Base-by-base conservation (phyloP, 2,329 filamentous ascomycete species). In the Blumeria hordei region DNA sequence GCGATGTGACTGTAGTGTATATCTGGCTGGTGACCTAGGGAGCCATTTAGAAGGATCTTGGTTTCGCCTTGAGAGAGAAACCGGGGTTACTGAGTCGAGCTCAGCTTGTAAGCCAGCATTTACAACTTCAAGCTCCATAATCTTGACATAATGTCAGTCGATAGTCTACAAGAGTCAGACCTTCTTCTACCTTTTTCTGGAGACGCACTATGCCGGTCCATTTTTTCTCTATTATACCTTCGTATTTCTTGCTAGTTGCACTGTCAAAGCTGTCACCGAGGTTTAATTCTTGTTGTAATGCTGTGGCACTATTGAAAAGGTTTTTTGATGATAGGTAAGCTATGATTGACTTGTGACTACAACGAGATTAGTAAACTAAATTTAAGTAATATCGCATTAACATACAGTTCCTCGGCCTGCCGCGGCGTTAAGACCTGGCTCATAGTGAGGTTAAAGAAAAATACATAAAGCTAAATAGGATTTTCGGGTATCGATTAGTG, bases 161-260 rank as follows among this genome's bases (percentile, higher is more conserved):
- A 50, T 21, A 50, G 41, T 49, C 51, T 53, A 43, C 43, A 36
- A 35, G 33, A 54, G 16, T 37, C 53, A 39, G 21, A 35, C 12
- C 37, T 53, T 51, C 54, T 59, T 51, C 68, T 69, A 84, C 86
- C 84, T 94, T 96, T 70, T 94, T 95, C 70, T 96, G 90, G 67
- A 96, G 69, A 58, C 90, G 77, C 63, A 95, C 88, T 33, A 96
- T 84, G 63, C 87, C 92, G 18, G 90, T 96, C 90, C 90, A 96
- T 73, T 96, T 96, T 77, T 94, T 95, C 74, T 96, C 90, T 61
- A 96, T 70, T 33, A 96, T 70, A 1, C 85, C 85, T 69, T 94
- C 88, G 70, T 95, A 96, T 70, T 94, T 94, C 72, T 94, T 94
- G 54, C 82, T 76, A 18, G 86, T 94, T 16, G 77, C 76, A 58